Evolutionary conservation across 345 rosid species (phyloP).

Genomic region (Raphanus raphanistrum): DNA sequence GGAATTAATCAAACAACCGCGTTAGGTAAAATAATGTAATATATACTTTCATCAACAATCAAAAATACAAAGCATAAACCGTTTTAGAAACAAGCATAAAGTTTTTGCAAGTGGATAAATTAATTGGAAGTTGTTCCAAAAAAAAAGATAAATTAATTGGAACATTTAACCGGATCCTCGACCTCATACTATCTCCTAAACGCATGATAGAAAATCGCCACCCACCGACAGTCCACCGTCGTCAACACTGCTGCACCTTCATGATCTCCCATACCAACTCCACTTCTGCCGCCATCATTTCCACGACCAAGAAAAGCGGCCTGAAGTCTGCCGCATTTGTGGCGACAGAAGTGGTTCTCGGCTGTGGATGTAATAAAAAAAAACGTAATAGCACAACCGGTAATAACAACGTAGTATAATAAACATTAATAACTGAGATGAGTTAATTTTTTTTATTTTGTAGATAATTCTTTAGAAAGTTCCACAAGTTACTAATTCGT

Average conservation of each 20-base stretch:
- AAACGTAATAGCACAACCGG: neutral
- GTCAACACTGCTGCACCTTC: neutral
- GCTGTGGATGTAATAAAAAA: neutral
- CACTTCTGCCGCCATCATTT: neutral
- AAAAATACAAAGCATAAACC: neutral
- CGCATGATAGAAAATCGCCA: neutral
- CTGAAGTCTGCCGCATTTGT: neutral
- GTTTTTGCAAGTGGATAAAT: neutral
- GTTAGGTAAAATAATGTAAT: neutral
- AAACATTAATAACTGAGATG: neutral
- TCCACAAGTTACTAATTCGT: neutral
- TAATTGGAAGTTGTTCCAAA: too few relatives aligned
- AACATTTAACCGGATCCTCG: neutral
- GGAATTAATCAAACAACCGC: neutral
- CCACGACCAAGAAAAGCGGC: neutral
- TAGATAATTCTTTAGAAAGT: neutral
- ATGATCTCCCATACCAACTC: neutral
- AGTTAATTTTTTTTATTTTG: neutral
- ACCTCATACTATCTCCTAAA: neutral
- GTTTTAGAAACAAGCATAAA: neutral
- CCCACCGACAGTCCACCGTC: neutral
- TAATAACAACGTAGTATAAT: neutral
- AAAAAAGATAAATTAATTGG: neutral
- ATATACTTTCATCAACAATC: neutral
- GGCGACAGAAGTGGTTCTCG: neutral